A percentile compares a stretch with the other conserved stretches of the same genome.
Evolutionary conservation across 2,329 filamentous ascomycete species (phyloP).

Genomic region (Helotiales sp.): DNA sequence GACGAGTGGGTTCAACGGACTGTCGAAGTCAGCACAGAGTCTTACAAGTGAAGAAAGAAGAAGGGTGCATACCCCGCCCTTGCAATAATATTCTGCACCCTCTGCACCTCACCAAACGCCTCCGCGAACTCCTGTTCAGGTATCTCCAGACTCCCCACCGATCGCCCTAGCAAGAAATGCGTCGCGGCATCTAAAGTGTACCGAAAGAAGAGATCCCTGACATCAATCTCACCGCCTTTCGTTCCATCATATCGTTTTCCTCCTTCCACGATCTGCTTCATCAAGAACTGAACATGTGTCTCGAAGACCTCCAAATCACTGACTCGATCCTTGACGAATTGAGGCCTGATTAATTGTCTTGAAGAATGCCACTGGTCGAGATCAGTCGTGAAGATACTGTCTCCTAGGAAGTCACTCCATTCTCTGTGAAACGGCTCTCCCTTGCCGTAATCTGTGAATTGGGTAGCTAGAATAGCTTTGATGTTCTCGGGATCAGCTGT

Average conservation of each 20-base stretch:
- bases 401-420: conserved; percentile 76
- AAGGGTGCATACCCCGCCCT: conserved; percentile 58
- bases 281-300: conserved; percentile 74
- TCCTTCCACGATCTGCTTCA: conserved; percentile 67
- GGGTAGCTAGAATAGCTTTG: conserved; percentile 86
- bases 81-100: conserved; percentile 70
- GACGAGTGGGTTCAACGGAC: conserved; percentile 66
- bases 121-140: conserved; percentile 73
- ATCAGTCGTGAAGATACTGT: conserved; percentile 82
- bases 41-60: background rate
- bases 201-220: conserved; percentile 81
- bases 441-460: conserved; percentile 86
- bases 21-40: conserved; percentile 35
- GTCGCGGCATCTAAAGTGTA: conserved; percentile 85
- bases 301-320: conserved; percentile 84
- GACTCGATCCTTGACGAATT: conserved; percentile 85
- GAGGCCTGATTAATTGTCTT: conserved; percentile 81
- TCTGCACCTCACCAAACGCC: conserved; percentile 80
- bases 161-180: conserved; percentile 82
- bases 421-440: conserved; percentile 75
- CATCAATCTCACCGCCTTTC: conserved; percentile 67
- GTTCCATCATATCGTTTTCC: conserved; percentile 50
- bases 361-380: conserved; percentile 78
- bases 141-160: conserved; percentile 63
- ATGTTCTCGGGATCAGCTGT: conserved; percentile 88